Evolutionary conservation across 352 stramenopile species (phyloP).

Genomic region (Phytophthora multivora): DNA sequence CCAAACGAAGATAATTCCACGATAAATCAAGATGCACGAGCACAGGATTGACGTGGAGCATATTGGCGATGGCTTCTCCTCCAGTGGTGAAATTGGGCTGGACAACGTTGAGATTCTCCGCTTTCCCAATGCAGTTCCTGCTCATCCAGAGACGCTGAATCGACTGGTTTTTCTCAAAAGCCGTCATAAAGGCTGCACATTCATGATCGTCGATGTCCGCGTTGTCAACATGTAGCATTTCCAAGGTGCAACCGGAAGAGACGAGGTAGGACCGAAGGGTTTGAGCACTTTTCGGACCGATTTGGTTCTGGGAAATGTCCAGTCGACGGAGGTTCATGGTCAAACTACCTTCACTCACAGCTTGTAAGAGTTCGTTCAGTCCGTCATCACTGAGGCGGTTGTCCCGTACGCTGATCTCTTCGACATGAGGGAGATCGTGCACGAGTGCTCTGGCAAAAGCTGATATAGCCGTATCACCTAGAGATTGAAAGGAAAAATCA

Average conservation of each 20-base stretch:
- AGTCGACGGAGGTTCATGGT: slow-evolving; percentile 57
- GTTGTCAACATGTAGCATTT: slow-evolving; percentile 73
- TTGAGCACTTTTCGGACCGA: slow-evolving; percentile 60
- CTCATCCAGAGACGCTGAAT: slow-evolving; percentile 78
- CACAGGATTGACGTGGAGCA: slow-evolving; percentile 81
- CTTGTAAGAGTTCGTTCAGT: slow-evolving; percentile 58
- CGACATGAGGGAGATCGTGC: slow-evolving; percentile 63
- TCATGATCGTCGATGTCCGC: slow-evolving; percentile 90
- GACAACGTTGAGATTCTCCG: slow-evolving; percentile 90
- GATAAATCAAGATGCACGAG: slow-evolving; percentile 84
- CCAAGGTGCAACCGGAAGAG: slow-evolving; percentile 62
- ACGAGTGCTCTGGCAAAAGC: slow-evolving; percentile 69
- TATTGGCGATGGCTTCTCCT: slow-evolving; percentile 88
- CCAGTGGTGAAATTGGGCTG: slow-evolving; percentile 83
- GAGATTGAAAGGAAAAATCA: slow-evolving; percentile 84
- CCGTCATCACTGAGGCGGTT: slow-evolving; percentile 87
- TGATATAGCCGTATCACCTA: slow-evolving; percentile 68
- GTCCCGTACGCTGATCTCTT: slow-evolving; percentile 86
- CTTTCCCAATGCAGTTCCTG: slow-evolving; percentile 87
- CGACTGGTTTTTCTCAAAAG: slow-evolving; percentile 82
- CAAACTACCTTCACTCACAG: slow-evolving; percentile 54
- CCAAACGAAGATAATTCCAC: slow-evolving; percentile 89
- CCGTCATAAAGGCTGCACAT: slow-evolving; percentile 83
- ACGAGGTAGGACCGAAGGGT: slow-evolving; percentile 64
- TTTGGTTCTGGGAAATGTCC: slow-evolving; percentile 79